Percentiles rank a stretch among this genome's conserved stretches.
These are phyloP conservation scores for Cladosporium phlei DNA, from an alignment of 2,329 filamentous ascomycete species.

Conservation along the genomic window DNA sequence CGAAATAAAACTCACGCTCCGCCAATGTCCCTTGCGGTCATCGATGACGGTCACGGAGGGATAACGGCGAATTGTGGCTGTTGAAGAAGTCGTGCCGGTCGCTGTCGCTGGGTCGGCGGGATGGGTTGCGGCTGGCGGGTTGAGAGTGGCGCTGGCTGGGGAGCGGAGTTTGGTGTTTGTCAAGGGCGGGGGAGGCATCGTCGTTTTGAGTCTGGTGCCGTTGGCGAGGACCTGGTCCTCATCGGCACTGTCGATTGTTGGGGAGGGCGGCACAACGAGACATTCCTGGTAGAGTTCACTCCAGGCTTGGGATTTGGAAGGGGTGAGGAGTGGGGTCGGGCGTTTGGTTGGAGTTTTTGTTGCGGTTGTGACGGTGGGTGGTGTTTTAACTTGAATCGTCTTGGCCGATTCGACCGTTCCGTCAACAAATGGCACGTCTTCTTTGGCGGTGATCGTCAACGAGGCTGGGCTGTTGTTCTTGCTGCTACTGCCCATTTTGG, in stretches of 20 bases:
- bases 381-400: too few species aligned
- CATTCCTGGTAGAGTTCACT: slow-evolving; percentile 20
- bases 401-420: slow-evolving; percentile 9
- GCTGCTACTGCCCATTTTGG: not conserved
- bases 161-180: slow-evolving; percentile 19
- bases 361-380: too few species aligned
- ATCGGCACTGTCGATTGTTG: not conserved
- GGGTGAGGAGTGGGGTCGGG: not conserved
- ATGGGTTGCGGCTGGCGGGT: too few species aligned
- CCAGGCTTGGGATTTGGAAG: slow-evolving; percentile 19
- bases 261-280: slow-evolving; percentile 6
- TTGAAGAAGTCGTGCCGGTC: too few species aligned
- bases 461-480: not conserved
- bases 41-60: slow-evolving; percentile 32
- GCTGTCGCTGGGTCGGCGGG: not conserved
- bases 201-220: not conserved
- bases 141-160: not conserved
- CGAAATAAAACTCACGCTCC: slow-evolving; percentile 27
- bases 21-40: slow-evolving; percentile 28
- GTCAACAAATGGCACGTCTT: not conserved
- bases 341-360: not conserved
- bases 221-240: not conserved
- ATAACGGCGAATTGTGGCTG: slow-evolving; percentile 17
- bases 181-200: slow-evolving; percentile 15
- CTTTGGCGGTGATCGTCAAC: not conserved